Conservation (phyloP, 768 basidiomycete genomes). For the Panaeolus papilionaceus region DNA sequence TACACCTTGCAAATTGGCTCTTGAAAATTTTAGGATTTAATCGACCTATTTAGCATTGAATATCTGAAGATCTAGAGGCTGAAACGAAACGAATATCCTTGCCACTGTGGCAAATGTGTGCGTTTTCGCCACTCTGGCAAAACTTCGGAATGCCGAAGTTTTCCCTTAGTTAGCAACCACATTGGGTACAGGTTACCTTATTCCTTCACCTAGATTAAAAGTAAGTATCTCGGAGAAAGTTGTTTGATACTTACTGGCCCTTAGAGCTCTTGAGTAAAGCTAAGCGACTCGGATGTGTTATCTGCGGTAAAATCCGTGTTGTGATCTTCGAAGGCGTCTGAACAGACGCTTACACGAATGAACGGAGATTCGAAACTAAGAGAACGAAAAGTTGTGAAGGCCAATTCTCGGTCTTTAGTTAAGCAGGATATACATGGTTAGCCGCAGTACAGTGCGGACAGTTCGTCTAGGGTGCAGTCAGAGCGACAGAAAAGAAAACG, state of each 20-base stretch:
- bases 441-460: neutral
- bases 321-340: conserved; percentile 14
- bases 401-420: conserved; percentile 7
- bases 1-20: neutral
- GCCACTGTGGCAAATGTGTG: neutral
- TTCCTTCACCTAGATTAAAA: conserved; percentile 24
- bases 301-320: conserved; percentile 14
- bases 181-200: conserved; percentile 24
- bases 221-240: conserved; percentile 33
- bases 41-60: neutral
- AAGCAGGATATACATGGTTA: neutral
- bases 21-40: neutral
- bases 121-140: conserved; percentile 28
- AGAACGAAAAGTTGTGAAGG: neutral
- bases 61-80: conserved; percentile 12
- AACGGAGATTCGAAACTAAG: conserved; percentile 3
- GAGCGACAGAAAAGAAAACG: neutral
- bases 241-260: neutral
- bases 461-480: neutral
- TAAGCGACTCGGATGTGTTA: conserved; percentile 13
- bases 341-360: conserved; percentile 12
- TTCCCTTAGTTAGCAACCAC: conserved; percentile 31
- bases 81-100: conserved; percentile 13
- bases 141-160: conserved; percentile 40
- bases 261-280: neutral